These are phyloP conservation scores for Geotrichum reessii DNA, from an alignment of 1,139 yeast species.

Conservation along the genomic window DNA sequence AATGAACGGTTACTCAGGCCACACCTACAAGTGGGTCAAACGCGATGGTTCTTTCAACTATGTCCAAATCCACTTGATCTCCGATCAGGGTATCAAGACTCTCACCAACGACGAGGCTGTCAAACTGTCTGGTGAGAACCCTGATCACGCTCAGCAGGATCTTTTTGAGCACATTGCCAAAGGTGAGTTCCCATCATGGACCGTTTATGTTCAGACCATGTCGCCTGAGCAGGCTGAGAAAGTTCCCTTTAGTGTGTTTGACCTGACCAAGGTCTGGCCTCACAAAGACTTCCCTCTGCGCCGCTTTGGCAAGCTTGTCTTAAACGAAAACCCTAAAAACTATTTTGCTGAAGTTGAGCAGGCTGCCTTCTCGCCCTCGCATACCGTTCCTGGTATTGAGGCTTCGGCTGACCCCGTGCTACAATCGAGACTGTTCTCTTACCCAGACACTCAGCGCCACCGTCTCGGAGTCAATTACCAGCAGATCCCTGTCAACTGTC, in stretches of 20 bases:
- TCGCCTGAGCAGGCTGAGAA: constrained; percentile 64
- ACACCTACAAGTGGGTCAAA: constrained; percentile 66
- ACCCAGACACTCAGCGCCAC: constrained; percentile 74
- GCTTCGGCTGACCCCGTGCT: constrained; percentile 83
- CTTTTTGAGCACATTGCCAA: constrained; percentile 52
- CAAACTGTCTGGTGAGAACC: constrained; percentile 51
- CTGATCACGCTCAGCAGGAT: constrained; percentile 57
- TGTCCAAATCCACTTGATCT: constrained; percentile 58
- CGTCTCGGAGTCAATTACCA: constrained; percentile 65
- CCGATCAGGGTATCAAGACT: constrained; percentile 61
- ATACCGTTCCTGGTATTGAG: constrained; percentile 78
- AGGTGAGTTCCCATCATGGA: constrained; percentile 61
- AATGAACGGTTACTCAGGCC: constrained; percentile 75
- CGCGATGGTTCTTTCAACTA: constrained; percentile 57
- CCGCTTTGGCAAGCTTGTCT: constrained; percentile 61
- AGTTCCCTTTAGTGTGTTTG: constrained; percentile 49
- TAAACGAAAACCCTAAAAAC: constrained; percentile 69
- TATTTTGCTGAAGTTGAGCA: constrained; percentile 80
- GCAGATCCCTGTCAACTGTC: constrained; percentile 69
- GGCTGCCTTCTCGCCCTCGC: constrained; percentile 77
- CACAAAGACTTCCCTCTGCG: constrained; percentile 70
- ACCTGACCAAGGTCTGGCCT: constrained; percentile 77
- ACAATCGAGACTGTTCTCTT: constrained; percentile 78
- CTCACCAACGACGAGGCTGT: constrained; percentile 54
- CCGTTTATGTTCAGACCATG: constrained; percentile 65